phyloP scores from a whole-genome alignment of 2,329 filamentous ascomycete species.

The Neofusicoccum kwambonambiense region DNA sequence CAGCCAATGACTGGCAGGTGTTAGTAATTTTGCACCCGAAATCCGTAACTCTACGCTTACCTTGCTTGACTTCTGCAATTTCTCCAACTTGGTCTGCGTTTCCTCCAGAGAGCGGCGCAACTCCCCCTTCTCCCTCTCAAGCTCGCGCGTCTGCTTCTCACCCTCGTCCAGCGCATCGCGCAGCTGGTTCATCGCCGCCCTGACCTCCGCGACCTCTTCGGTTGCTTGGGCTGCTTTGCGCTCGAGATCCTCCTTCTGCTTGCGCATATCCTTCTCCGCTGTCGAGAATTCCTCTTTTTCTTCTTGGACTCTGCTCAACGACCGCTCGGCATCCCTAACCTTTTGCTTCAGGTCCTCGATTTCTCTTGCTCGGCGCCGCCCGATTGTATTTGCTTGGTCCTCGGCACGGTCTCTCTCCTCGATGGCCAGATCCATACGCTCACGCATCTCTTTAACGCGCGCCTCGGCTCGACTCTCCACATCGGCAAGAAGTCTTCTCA shows the following conservation, averaged over 20 bases:
- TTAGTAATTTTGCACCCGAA: constrained; percentile 22
- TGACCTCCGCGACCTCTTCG: constrained; percentile 73
- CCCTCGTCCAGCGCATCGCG: constrained; percentile 81
- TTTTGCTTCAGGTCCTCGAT: constrained; percentile 80
- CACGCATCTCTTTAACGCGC: constrained; percentile 83
- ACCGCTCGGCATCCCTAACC: constrained; percentile 77
- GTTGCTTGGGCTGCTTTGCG: constrained; percentile 64
- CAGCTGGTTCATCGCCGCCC: constrained; percentile 72
- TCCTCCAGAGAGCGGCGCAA: constrained; percentile 76
- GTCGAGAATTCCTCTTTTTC: constrained; percentile 78
- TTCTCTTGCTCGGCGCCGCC: constrained; percentile 75
- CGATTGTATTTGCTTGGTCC: constrained; percentile 79
- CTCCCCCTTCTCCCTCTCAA: constrained; percentile 78
- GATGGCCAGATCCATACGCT: constrained; percentile 83
- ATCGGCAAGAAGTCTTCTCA: constrained; percentile 84
- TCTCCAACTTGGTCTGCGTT: constrained; percentile 72
- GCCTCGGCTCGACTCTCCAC: constrained; percentile 79
- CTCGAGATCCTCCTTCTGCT: constrained; percentile 74
- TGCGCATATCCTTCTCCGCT: constrained; percentile 71
- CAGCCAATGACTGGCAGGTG: constrained; percentile 48
- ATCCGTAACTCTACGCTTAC: constrained; percentile 25
- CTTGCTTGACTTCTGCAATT: constrained; percentile 68
- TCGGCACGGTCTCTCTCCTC: constrained; percentile 92
- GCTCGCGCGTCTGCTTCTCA: constrained; percentile 78
- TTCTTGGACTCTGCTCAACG: constrained; percentile 66